A percentile compares a stretch with the other conserved stretches of the same genome.
phyloP scores from a whole-genome alignment of 169 alveolate species.

The Cystoisospora suis region DNA sequence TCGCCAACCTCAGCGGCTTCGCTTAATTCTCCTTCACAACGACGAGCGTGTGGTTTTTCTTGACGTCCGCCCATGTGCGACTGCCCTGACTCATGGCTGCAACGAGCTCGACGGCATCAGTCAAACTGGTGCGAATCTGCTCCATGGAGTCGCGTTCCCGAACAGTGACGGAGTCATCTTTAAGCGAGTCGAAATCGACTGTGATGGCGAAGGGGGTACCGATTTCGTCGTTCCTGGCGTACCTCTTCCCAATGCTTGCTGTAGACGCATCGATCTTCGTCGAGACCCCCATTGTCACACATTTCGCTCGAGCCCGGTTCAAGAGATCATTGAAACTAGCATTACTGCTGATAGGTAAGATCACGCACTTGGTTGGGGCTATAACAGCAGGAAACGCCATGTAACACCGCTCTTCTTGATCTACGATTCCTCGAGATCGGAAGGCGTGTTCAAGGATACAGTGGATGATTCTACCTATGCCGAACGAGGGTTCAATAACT shows the following conservation, averaged over 20 bases:
- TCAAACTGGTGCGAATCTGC: conserved; percentile 88
- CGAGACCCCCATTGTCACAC: conserved; percentile 21
- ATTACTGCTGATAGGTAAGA: conserved; percentile 90
- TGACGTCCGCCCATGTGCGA: conserved; percentile 19
- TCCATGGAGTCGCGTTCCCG: conserved; percentile 94
- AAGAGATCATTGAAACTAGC: conserved; percentile 9
- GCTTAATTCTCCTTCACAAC: conserved; percentile 15
- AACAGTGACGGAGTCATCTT: conserved; percentile 93
- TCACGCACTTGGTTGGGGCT: conserved; percentile 95
- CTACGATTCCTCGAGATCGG: conserved; percentile 53
- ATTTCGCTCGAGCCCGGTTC: neutral
- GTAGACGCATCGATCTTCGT: conserved; percentile 49
- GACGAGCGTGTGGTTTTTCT: conserved; percentile 27
- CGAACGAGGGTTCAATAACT: conserved; percentile 99
- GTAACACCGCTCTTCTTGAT: conserved; percentile 72
- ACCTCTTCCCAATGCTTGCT: conserved; percentile 69
- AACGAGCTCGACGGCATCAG: conserved; percentile 42
- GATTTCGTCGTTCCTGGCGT: conserved; percentile 98
- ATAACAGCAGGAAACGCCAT: conserved; percentile 92
- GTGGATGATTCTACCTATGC: conserved; percentile 94
- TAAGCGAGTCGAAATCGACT: conserved; percentile 92
- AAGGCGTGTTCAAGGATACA: conserved; percentile 96
- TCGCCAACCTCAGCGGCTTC: neutral
- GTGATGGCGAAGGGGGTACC: conserved; percentile 98
- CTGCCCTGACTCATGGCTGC: neutral